These are phyloP conservation scores for Pouteria glomerata DNA, from an alignment of 148 eudicot genomes.

Conservation along the genomic window DNA sequence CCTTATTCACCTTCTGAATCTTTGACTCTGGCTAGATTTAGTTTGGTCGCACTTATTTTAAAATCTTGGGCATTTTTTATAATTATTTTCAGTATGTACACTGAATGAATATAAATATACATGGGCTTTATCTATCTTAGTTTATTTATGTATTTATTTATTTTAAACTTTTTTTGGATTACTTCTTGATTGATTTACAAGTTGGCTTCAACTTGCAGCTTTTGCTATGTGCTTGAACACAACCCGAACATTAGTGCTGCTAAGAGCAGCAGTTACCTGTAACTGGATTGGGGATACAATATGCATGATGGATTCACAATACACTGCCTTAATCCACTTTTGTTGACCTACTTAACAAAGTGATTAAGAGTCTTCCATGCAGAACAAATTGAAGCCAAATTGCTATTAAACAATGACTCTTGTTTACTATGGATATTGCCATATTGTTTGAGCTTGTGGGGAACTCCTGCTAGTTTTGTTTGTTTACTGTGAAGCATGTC, in stretches of 20 bases:
- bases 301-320: too few species aligned
- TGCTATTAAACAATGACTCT: too few species aligned
- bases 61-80: too few species aligned
- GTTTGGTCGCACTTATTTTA: neutral
- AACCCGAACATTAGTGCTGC: neutral
- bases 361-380: too few species aligned
- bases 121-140: neutral
- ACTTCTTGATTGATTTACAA: neutral
- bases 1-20: neutral
- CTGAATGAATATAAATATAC: neutral
- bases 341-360: too few species aligned
- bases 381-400: too few species aligned
- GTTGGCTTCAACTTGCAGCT: constrained; percentile 3
- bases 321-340: too few species aligned
- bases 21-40: neutral
- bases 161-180: neutral
- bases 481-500: too few species aligned
- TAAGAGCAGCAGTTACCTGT: neutral
- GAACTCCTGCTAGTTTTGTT: too few species aligned
- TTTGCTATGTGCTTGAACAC: neutral
- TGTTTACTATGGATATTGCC: too few species aligned
- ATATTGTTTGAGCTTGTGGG: too few species aligned
- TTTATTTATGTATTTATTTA: neutral
- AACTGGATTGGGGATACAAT: too few species aligned
- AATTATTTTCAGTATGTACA: neutral